Evolutionary conservation across 176 grass and related monocot species (phyloP), one percentile per base, ranked within the genome.

Genomic region (Sorghum bicolor): DNA sequence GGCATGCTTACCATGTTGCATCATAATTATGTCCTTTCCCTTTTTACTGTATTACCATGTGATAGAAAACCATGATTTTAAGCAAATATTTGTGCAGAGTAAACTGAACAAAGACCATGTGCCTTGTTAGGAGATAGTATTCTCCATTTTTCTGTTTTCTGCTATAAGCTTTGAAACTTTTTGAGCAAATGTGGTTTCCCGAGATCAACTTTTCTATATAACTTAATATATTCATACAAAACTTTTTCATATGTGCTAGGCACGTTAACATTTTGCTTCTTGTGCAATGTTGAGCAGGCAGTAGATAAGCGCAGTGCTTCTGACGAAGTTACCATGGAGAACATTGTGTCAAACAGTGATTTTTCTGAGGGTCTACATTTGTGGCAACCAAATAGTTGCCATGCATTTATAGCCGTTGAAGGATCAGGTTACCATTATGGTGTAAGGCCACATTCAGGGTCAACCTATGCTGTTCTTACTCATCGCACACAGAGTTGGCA

Each of bases 401-500:
- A 89, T 88, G 91, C 87, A 82, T 89, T 66, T 87, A 87, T 99
- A 34, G 91, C 93, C 39, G 62, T 26, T 38, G 85, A 95, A 87
- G 91, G 80, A 72, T 94, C 87, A 69, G 52, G 80, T 76, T 94
- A 92, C 70, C 81, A 82, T 69, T 55, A 90, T 63, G 93, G 91
- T 89, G 81, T 94, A 86, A 94, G 85, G 69, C 89, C 96, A 19
- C 88, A 88, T 82, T 98, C 90, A 24, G 96, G 91, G 17, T 75
- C 80, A 53, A 90, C 72, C 72, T 99, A 99, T 87, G 91, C 89
- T 71, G 88, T 99, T 19, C 80, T 98, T 75, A 98, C 91, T 34
- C 39, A 89, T 39, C 87, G 96, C 47, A 96, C 72, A 36, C 87
- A 94, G 78, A 90, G 10, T 55, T 99, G 96, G 96, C 93, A 99